Base-by-base conservation (phyloP, 257 asterid species). In the Scutellaria barbata region DNA sequence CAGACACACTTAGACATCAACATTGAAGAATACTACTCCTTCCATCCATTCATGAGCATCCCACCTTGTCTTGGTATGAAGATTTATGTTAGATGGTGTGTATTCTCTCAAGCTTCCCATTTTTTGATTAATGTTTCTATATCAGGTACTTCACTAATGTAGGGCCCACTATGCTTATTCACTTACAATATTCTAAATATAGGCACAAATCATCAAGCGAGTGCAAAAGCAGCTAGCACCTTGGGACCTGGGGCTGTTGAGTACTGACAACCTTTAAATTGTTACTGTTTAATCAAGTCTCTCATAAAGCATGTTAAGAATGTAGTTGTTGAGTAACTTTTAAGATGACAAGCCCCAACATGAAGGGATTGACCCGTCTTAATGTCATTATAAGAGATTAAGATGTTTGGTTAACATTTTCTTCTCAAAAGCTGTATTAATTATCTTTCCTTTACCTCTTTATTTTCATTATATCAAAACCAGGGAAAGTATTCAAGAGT, bases 21-120 rank as follows among this genome's bases (percentile, higher is more conserved):
- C 46, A 53, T 42, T 66, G 48, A 46, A 58, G 57, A 74, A 65
- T n/a, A 20, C 18, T 30, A 76, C 51, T 64, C 63, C 54, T 20
- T 30, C 6, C 46, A 57, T 63, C 43, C 64, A 20, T 69, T 51
- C 35, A 50, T 35, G 66, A 67, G 68, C 50, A 55, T 45, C 68
- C 51, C 18, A 59, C 40, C 55, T 41, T 43, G 53, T 73, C 63
- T 50, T 58, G 25, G 46, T 66, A 63, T 42, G 58, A 59, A 35
- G 50, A n/a, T 37, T 65, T 52, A 50, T 42, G 62, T 43, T 66
- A 51, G 9, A 40, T 48, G n/a, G 74, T 60, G 45, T 14, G 56
- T 11, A 62, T 45, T 57, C 52, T 57, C 55, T 40, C 22, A 9
- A 48, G 0, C 48, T 42, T 25, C 68, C 42, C 18, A 5, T 33